Evolutionary conservation across 805 yeast genomes (phyloP).

Genomic region (Saturnispora dispora): DNA sequence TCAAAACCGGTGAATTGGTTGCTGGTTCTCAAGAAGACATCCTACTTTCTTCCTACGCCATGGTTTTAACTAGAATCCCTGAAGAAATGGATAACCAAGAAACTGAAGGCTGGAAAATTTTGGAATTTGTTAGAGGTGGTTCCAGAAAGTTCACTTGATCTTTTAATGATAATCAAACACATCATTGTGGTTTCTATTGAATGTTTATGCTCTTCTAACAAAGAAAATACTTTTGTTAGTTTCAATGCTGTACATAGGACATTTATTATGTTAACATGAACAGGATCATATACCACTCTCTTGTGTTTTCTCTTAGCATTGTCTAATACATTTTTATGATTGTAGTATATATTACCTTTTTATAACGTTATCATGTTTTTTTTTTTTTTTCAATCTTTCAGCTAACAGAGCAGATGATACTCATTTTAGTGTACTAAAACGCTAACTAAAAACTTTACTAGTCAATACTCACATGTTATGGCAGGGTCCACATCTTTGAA

Average conservation of each 20-base stretch:
- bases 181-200: neutral
- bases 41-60: conserved; percentile 85
- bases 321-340: neutral
- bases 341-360: neutral
- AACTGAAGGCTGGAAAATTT: conserved; percentile 95
- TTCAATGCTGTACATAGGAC: conserved; percentile 1
- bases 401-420: neutral
- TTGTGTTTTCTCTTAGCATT: neutral
- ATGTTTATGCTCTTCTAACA: neutral
- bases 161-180: neutral
- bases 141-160: conserved; percentile 66
- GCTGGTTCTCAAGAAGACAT: conserved; percentile 96
- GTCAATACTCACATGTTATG: neutral
- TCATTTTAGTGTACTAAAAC: neutral
- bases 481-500: neutral
- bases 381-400: neutral
- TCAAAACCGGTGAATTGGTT: conserved; percentile 86
- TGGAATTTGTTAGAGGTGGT: conserved; percentile 91
- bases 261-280: neutral
- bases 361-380: neutral
- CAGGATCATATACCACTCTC: neutral
- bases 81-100: conserved; percentile 84
- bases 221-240: neutral
- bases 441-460: neutral
- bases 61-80: conserved; percentile 89